Evolutionary conservation across 768 basidiomycete genomes (phyloP), one percentile per base, ranked within the genome.

Genomic region (Trametes coccinea): DNA sequence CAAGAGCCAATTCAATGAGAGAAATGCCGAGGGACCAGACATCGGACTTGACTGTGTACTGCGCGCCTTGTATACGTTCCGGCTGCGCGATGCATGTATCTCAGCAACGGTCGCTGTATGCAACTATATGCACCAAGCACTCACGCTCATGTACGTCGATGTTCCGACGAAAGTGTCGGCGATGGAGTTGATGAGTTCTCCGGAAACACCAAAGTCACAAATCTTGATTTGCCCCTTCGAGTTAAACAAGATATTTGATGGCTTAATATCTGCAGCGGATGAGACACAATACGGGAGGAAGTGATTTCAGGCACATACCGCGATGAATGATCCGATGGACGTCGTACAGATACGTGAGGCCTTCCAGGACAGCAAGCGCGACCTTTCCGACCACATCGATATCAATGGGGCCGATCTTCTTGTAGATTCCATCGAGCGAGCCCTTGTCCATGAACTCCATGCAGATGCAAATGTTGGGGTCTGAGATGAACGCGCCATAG

Each of bases 141-240:
- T 71, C 76, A 98, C 97, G 68, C 97, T 98, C 96, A 98, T 99
- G 74, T 99, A 99, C 4, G 95, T 98, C 63, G 92, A 95, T 13
- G 97, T 99, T 31, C 97, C 96, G 41, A 99, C 97, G 72, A 98
- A 99, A 0, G 97, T 98, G 76, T 98, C 95, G 40, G 97, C 97
- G 64, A 98, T 96, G 7, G 93, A 95, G 77, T 98, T 98, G 77
- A 98, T 96, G 69, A 99, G 83, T 74, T 99, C 97, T 37, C 97
- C 97, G 1, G 95, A 98, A 6, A 99, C 97, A 41, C 97, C 97
- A 73, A 98, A 99, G 75, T 99, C 97, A 71, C 96, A 98, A 56
- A 99, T 95, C 79, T 99, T 99, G 82, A 98, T 95, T 68, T 97
- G 88, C 33, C 97, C 97, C 50, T 81, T 79, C 6, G 96, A 97